Percentiles rank a stretch among this genome's conserved stretches.
phyloP scores from a whole-genome alignment of 2,329 filamentous ascomycete genomes.

The Neocatenulostroma microsporum region DNA sequence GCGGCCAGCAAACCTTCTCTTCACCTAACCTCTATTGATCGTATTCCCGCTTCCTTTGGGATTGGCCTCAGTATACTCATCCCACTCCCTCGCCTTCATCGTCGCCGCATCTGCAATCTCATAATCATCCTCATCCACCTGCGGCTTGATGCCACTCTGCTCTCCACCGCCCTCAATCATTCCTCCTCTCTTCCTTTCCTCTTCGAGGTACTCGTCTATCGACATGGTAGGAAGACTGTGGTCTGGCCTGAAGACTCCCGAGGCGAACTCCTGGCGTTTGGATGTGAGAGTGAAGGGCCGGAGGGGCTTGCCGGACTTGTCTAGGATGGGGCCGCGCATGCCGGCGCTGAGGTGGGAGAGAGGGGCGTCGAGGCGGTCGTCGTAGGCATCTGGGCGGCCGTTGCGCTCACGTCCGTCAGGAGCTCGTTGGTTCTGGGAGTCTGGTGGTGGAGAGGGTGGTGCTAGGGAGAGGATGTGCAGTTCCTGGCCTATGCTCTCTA shows the following conservation, averaged over 20 bases:
- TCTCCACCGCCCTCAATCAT: constrained; percentile 88
- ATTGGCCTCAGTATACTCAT: constrained; percentile 87
- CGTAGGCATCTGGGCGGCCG: constrained; percentile 49
- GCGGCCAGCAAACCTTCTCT: too few relatives aligned
- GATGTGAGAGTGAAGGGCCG: constrained; percentile 82
- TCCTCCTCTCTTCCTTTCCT: constrained; percentile 74
- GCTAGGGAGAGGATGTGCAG: constrained; percentile 71
- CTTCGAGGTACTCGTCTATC: constrained; percentile 94
- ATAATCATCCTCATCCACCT: constrained; percentile 81
- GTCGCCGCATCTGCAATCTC: constrained; percentile 85
- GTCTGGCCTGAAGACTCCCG: constrained; percentile 79
- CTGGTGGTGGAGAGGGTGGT: constrained; percentile 46
- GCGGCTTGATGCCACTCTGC: constrained; percentile 57
- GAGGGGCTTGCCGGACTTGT: constrained; percentile 71
- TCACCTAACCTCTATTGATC: constrained; percentile 64
- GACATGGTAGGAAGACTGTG: constrained; percentile 96
- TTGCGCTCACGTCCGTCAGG: constrained; percentile 42
- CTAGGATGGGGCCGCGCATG: constrained; percentile 60
- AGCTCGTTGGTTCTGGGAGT: constrained; percentile 22
- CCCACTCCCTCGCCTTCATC: constrained; percentile 89
- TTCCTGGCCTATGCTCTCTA: constrained; percentile 84
- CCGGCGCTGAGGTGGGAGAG: constrained; percentile 46
- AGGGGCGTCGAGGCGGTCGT: constrained; percentile 65
- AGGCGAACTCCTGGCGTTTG: constrained; percentile 60
- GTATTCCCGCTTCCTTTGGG: constrained; percentile 78